Percentiles rank a stretch among this genome's conserved stretches.
phyloP scores from a whole-genome alignment of 768 basidiomycete species.

The Cyathus striatus region DNA sequence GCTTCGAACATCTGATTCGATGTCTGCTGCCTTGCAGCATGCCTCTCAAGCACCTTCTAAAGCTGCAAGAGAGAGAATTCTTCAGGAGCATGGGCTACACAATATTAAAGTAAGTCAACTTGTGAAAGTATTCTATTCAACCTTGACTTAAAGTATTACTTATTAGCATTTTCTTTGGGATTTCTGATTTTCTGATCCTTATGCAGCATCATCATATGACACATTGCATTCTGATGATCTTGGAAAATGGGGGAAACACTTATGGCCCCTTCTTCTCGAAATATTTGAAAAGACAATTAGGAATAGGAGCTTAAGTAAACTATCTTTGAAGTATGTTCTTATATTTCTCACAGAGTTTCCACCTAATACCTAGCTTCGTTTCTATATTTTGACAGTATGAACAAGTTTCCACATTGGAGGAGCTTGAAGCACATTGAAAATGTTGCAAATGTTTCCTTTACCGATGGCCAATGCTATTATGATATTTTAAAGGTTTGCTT shows the following conservation, averaged over 20 bases:
- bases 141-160: background rate
- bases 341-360: slow-evolving; percentile 2
- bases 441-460: slow-evolving; percentile 18
- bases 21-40: slow-evolving; percentile 11
- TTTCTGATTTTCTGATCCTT: slow-evolving; percentile 16
- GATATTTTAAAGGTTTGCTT: slow-evolving; percentile 18
- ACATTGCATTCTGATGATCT: slow-evolving; percentile 19
- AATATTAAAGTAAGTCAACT: slow-evolving; percentile 11
- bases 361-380: background rate
- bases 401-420: slow-evolving; percentile 18
- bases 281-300: slow-evolving; percentile 13
- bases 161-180: slow-evolving; percentile 21
- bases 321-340: slow-evolving; percentile 11
- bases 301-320: slow-evolving; percentile 5
- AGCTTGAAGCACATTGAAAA: slow-evolving; percentile 23
- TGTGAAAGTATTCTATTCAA: background rate
- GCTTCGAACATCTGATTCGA: slow-evolving; percentile 11
- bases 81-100: slow-evolving; percentile 14
- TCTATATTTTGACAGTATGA: slow-evolving; percentile 13
- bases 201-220: slow-evolving; percentile 17
- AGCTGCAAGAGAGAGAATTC: slow-evolving; percentile 10
- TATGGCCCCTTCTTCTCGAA: slow-evolving; percentile 13
- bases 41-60: slow-evolving; percentile 7
- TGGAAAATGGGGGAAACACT: slow-evolving; percentile 20
- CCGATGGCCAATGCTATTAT: slow-evolving; percentile 21